These are phyloP conservation scores for Podaxis sp. DNA, from an alignment of 768 basidiomycete species.

Conservation along the genomic window DNA sequence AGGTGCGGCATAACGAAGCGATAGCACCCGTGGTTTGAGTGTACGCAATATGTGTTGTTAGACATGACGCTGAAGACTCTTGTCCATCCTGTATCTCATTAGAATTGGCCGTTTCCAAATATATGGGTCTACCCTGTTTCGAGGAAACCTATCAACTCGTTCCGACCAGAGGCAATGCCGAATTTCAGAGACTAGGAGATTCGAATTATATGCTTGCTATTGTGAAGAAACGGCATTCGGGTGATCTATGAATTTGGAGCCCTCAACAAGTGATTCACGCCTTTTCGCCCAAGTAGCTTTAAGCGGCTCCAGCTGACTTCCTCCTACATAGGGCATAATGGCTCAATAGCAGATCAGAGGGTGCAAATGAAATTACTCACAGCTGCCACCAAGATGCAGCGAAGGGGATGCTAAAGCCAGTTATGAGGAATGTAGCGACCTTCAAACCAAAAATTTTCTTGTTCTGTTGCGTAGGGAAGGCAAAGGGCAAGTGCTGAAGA, in stretches of 20 bases:
- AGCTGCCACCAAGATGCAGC: conserved; percentile 60
- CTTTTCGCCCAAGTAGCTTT: background rate
- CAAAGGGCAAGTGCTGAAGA: conserved; percentile 56
- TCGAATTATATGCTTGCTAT: background rate
- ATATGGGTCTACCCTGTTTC: background rate
- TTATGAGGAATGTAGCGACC: conserved; percentile 42
- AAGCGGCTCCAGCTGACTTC: conserved; percentile 36
- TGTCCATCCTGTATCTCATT: background rate
- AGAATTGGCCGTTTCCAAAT: background rate
- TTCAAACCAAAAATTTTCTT: conserved; percentile 52
- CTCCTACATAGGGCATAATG: conserved; percentile 32
- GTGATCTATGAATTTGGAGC: background rate
- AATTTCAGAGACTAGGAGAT: background rate
- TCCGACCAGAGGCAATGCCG: too few species aligned
- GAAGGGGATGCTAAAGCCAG: conserved; percentile 71
- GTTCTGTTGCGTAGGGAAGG: conserved; percentile 45
- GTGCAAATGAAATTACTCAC: conserved; percentile 42
- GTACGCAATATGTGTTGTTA: background rate
- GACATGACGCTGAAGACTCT: background rate
- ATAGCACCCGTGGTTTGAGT: background rate
- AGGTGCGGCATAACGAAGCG: background rate
- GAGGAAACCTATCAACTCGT: background rate
- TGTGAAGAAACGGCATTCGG: background rate
- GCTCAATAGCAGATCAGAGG: background rate
- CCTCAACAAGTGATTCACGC: background rate